Base-by-base conservation (phyloP, 306 rosid genomes). In the Cucurbita ficifolia region DNA sequence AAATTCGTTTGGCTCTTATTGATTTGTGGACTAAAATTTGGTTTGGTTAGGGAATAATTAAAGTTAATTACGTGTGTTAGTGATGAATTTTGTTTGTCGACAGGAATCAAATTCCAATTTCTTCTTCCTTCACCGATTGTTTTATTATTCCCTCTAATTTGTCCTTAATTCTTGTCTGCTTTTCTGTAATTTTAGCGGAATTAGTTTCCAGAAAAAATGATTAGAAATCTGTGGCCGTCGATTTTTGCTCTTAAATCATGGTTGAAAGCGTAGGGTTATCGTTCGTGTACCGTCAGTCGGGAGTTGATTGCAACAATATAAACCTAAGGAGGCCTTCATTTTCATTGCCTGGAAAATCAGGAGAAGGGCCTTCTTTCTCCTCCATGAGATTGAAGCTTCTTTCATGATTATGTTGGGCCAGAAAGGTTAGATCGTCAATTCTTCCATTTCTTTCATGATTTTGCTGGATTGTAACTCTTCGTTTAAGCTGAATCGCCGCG, bases 191-290 rank as follows among this genome's bases (percentile, higher is more conserved):
- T 24, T 12, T 10, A 5, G 5, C 8, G 19, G 51, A 64, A 42
- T 67, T 45, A 45, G 16, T 48, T 21, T 22, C 13, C 13, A 65
- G 72, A 43, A 43, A 45, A 38, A 39, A 7, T 7, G 39, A 19
- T 46, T 68, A 56, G 24, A 46, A 43, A 21, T 68, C 36, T 68
- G 21, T 68, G 73, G 73, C 72, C 72, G 53, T 68, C 35, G 73
- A 68, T 68, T 68, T 46, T 46, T 46, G 56, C 73, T 68, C 35
- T 11, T 46, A 22, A 46, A 46, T 68, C 73, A 65, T 10, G 9
- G 68, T 36, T 10, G 29, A 39, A 39, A 63, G 29, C 5, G 6
- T 63, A 38, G 70, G 70, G 70, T 9, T 63, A n/a, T 40, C 33
- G 29, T 40, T 18, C 49, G 8, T 19, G 51, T 17, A 40, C 17